These are phyloP conservation scores for Cryptosporidium felis DNA, from an alignment of 169 alveolate species.

Conservation along the genomic window DNA sequence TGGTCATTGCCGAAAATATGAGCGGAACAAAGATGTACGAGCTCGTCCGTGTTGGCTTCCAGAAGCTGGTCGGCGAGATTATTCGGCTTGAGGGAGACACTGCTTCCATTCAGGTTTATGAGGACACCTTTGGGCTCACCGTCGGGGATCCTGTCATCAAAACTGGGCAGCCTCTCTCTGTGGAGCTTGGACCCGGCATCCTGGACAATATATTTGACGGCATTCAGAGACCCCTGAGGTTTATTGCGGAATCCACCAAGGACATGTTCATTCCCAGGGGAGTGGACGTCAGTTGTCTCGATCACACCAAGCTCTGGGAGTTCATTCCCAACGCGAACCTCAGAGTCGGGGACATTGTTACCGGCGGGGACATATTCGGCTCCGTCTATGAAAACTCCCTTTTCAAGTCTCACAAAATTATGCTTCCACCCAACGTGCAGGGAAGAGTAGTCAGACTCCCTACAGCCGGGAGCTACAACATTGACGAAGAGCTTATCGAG, in stretches of 20 bases:
- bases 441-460: conserved; percentile 94
- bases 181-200: conserved; percentile 98
- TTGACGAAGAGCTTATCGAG: conserved; percentile 86
- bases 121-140: conserved; percentile 96
- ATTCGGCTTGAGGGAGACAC: conserved; percentile 96
- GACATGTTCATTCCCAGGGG: conserved; percentile 95
- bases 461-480: conserved; percentile 92
- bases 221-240: conserved; percentile 95
- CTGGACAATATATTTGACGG: conserved; percentile 97
- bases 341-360: conserved; percentile 91
- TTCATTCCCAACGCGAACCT: conserved; percentile 87
- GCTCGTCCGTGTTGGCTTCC: conserved; percentile 96
- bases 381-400: conserved; percentile 92
- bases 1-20: conserved; percentile 98
- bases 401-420: conserved; percentile 92
- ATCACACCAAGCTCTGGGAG: conserved; percentile 90
- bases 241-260: conserved; percentile 88
- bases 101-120: conserved; percentile 98
- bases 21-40: conserved; percentile 99
- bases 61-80: conserved; percentile 96
- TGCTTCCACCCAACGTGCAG: conserved; percentile 96
- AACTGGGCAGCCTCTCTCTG: conserved; percentile 96
- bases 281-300: conserved; percentile 93
- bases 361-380: conserved; percentile 99
- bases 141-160: conserved; percentile 98